Evolutionary conservation across 805 yeast genomes (phyloP).

Genomic region (Lipomyces lipofer): DNA sequence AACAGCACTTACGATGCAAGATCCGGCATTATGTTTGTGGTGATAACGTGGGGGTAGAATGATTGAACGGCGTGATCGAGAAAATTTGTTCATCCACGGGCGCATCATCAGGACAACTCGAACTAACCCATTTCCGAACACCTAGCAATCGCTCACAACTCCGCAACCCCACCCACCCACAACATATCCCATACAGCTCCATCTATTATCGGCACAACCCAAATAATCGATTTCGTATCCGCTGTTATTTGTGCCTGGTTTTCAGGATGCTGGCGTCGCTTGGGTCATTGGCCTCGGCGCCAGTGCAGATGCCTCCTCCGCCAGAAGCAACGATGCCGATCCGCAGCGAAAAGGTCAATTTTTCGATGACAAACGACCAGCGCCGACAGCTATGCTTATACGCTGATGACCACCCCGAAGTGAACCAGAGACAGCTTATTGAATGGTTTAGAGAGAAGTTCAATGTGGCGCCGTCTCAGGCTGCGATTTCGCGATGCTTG

Average conservation of each 20-base stretch:
- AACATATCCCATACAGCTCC: too few species aligned
- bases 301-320: too few species aligned
- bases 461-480: constrained; percentile 26
- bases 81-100: neutral
- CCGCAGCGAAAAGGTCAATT: constrained; percentile 16
- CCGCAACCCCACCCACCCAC: too few species aligned
- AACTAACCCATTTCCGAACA: too few species aligned
- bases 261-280: too few species aligned
- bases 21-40: constrained; percentile 25
- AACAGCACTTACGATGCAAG: constrained; percentile 22
- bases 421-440: constrained; percentile 24
- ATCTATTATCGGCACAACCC: too few species aligned
- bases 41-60: neutral
- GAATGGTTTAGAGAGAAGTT: constrained; percentile 22
- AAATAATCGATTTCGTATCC: too few species aligned
- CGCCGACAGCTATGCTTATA: constrained; percentile 26
- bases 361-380: constrained; percentile 30
- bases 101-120: too few species aligned
- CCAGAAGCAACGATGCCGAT: too few species aligned
- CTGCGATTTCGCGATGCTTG: constrained; percentile 29
- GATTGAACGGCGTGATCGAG: neutral
- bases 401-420: constrained; percentile 26
- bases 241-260: too few species aligned
- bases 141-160: too few species aligned
- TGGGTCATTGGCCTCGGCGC: too few species aligned